A percentile compares a stretch with the other conserved stretches of the same genome.
These are phyloP conservation scores for Trypanosoma lewisi DNA, from an alignment of 208 protist species.

Conservation along the genomic window DNA sequence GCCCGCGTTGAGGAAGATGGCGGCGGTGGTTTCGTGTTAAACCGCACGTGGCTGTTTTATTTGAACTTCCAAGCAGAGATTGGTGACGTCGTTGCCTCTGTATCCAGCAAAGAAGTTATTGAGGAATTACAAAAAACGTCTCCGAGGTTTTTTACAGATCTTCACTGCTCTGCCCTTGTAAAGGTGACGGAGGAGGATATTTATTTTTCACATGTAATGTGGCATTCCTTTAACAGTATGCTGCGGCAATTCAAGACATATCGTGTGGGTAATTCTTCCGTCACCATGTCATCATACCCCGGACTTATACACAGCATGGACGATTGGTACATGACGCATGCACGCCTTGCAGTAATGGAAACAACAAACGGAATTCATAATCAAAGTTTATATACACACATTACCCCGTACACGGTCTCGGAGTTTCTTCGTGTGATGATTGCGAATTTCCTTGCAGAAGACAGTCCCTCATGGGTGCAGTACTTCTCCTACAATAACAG, in stretches of 20 bases:
- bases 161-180: slow-evolving; percentile 67
- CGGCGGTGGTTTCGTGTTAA: not conserved
- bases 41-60: slow-evolving; percentile 25
- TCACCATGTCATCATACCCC: slow-evolving; percentile 77
- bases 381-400: slow-evolving; percentile 7
- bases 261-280: slow-evolving; percentile 21
- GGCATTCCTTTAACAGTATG: slow-evolving; percentile 49
- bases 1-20: not conserved
- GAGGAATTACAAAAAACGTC: slow-evolving; percentile 18
- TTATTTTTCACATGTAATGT: slow-evolving; percentile 53
- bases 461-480: slow-evolving; percentile 53
- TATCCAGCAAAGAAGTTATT: not conserved
- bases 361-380: slow-evolving; percentile 56
- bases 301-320: slow-evolving; percentile 72
- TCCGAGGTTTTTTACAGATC: slow-evolving; percentile 20
- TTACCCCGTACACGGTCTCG: slow-evolving; percentile 47
- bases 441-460: slow-evolving; percentile 53
- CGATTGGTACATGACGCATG: slow-evolving; percentile 88
- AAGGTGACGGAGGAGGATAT: slow-evolving; percentile 50
- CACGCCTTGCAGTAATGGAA: slow-evolving; percentile 66
- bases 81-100: slow-evolving; percentile 29
- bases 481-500: slow-evolving; percentile 76
- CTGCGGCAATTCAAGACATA: slow-evolving; percentile 66
- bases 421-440: slow-evolving; percentile 63
- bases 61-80: slow-evolving; percentile 39